Conservation (phyloP, 2,329 filamentous ascomycete genomes). For the Fusarium sp. region DNA sequence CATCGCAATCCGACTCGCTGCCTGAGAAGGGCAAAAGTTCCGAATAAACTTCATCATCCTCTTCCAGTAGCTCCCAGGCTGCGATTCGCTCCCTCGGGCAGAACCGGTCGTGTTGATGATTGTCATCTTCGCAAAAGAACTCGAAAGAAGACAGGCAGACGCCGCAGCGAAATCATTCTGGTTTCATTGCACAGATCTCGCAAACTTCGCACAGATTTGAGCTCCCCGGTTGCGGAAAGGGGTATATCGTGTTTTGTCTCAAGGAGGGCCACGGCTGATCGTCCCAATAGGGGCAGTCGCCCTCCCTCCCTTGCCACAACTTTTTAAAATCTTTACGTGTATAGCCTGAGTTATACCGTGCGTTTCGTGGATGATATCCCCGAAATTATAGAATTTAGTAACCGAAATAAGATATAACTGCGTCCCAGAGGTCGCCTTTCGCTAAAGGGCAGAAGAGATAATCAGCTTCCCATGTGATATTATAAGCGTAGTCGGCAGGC, state of each 20-base stretch:
- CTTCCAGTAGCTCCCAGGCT: fast-evolving
- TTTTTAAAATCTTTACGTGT: not conserved
- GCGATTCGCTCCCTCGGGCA: not conserved
- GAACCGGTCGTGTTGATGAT: fast-evolving
- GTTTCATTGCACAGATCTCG: too few species aligned
- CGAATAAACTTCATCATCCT: fast-evolving
- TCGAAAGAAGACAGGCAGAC: not conserved
- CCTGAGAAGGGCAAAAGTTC: fast-evolving
- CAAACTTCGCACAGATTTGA: too few species aligned
- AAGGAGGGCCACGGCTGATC: not conserved
- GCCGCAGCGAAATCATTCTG: not conserved
- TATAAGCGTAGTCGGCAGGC: not conserved
- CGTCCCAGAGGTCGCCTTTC: not conserved
- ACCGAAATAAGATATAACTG: not conserved
- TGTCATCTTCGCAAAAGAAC: fast-evolving
- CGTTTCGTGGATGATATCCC: fast-evolving
- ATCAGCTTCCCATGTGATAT: not conserved
- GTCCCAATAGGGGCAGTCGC: not conserved
- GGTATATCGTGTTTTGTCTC: too few species aligned
- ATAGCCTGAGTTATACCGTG: not conserved
- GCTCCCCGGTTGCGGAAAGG: too few species aligned
- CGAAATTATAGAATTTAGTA: not conserved
- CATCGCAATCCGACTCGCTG: fast-evolving
- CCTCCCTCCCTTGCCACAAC: too few species aligned
- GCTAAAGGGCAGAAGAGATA: fast-evolving